Evolutionary conservation across 2,329 filamentous ascomycete genomes (phyloP).

Genomic region (Penicillium sp.): DNA sequence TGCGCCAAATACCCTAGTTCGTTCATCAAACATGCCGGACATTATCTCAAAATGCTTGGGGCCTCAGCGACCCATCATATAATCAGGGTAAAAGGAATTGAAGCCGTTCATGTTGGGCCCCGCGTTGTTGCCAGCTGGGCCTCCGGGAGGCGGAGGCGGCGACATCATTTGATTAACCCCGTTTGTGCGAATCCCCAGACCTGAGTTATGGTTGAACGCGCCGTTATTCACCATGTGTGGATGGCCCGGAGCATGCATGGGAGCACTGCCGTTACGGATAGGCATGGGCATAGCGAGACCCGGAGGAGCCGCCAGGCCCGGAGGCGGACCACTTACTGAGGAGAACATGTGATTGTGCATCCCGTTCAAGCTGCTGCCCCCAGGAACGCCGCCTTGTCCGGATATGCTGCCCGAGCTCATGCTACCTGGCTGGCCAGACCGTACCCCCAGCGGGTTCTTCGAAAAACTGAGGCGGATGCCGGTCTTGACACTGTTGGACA

Average conservation of each 20-base stretch:
- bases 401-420: constrained; percentile 50
- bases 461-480: constrained; percentile 95
- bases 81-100: constrained; percentile 43
- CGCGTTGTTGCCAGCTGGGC: constrained; percentile 25
- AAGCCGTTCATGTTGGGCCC: constrained; percentile 33
- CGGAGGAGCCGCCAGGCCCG: constrained; percentile 70
- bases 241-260: constrained; percentile 29
- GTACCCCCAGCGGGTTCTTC: constrained; percentile 91
- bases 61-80: constrained; percentile 46
- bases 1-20: constrained; percentile 40
- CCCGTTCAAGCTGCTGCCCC: constrained; percentile 52
- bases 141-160: constrained; percentile 29
- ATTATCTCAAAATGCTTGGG: constrained; percentile 31
- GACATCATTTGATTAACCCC: constrained; percentile 30
- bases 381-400: constrained; percentile 50
- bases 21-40: constrained; percentile 43
- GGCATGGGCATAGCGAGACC: constrained; percentile 52
- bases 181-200: constrained; percentile 37
- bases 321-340: constrained; percentile 69
- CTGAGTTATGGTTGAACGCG: constrained; percentile 35
- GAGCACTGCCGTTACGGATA: constrained; percentile 28
- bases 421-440: constrained; percentile 63
- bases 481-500: constrained; percentile 90
- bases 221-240: constrained; percentile 30
- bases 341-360: constrained; percentile 60